These are phyloP conservation scores for Balakata baccata DNA, from an alignment of 345 rosid genomes.

Conservation along the genomic window DNA sequence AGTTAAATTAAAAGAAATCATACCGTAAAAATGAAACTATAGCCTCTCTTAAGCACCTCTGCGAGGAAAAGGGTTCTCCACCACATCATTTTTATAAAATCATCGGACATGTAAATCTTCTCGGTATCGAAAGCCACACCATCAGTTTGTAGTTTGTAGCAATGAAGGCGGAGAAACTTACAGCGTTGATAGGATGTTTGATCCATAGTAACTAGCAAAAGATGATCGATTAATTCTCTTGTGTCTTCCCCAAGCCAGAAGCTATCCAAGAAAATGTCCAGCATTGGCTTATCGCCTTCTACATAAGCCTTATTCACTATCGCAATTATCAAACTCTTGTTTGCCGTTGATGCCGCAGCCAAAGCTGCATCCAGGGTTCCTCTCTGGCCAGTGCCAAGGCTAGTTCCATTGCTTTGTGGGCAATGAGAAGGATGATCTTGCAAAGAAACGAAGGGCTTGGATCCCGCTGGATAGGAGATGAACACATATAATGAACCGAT, in stretches of 20 bases:
- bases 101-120: slow-evolving; percentile 63
- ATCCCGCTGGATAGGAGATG: background rate
- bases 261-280: slow-evolving; percentile 66
- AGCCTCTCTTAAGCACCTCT: slow-evolving; percentile 62
- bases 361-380: slow-evolving; percentile 23
- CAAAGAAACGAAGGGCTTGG: background rate
- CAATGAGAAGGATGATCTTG: background rate
- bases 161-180: slow-evolving; percentile 55
- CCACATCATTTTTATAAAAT: slow-evolving; percentile 87
- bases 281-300: slow-evolving; percentile 49
- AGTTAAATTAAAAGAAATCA: background rate
- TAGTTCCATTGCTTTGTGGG: background rate
- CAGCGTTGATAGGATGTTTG: slow-evolving; percentile 64
- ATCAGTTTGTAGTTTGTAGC: slow-evolving; percentile 54
- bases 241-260: slow-evolving; percentile 78
- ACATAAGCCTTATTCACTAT: slow-evolving; percentile 68
- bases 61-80: slow-evolving; percentile 56
- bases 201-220: slow-evolving; percentile 63
- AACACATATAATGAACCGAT: slow-evolving; percentile 11
- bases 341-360: slow-evolving; percentile 19
- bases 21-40: slow-evolving; percentile 71
- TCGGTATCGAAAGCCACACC: slow-evolving; percentile 47
- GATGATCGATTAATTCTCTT: slow-evolving; percentile 42
- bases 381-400: background rate
- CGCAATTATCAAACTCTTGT: slow-evolving; percentile 59